Percentiles rank a stretch among this genome's conserved stretches.
Conservation (phyloP, 208 protist genomes). For the Trypanosomatidae sp. region DNA sequence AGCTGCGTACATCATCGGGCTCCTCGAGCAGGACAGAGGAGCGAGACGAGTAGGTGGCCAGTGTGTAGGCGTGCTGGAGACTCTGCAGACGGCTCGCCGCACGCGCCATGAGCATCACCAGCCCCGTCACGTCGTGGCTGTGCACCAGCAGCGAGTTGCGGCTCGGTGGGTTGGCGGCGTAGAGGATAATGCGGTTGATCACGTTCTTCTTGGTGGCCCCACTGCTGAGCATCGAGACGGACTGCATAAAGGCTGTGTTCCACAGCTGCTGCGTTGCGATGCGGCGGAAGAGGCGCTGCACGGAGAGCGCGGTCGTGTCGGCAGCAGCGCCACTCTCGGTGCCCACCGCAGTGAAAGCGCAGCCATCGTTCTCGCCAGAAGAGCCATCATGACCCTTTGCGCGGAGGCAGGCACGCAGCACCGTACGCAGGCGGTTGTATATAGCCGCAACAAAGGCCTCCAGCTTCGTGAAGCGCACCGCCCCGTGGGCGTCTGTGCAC, state of each 20-base stretch:
- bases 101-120: conserved; percentile 45
- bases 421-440: conserved; percentile 45
- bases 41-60: conserved; percentile 57
- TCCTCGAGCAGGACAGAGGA: conserved; percentile 47
- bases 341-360: too few relatives aligned
- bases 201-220: conserved; percentile 46
- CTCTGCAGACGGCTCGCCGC: conserved; percentile 29
- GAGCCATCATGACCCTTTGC: neutral
- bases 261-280: conserved; percentile 12
- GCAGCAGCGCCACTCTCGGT: neutral
- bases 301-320: neutral
- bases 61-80: conserved; percentile 39
- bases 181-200: conserved; percentile 67
- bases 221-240: conserved; percentile 14
- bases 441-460: conserved; percentile 57
- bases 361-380: too few relatives aligned
- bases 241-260: conserved; percentile 19
- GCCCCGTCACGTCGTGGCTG: conserved; percentile 25
- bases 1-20: conserved; percentile 63
- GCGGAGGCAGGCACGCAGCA: conserved; percentile 37
- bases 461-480: conserved; percentile 51
- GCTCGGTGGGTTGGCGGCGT: conserved; percentile 72
- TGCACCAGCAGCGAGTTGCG: conserved; percentile 69
- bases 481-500: conserved; percentile 40
- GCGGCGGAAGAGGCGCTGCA: neutral